Evolutionary conservation across 352 stramenopile species (phyloP), one percentile per base, ranked within the genome.

Genomic region (Phytophthora niederhauseri): DNA sequence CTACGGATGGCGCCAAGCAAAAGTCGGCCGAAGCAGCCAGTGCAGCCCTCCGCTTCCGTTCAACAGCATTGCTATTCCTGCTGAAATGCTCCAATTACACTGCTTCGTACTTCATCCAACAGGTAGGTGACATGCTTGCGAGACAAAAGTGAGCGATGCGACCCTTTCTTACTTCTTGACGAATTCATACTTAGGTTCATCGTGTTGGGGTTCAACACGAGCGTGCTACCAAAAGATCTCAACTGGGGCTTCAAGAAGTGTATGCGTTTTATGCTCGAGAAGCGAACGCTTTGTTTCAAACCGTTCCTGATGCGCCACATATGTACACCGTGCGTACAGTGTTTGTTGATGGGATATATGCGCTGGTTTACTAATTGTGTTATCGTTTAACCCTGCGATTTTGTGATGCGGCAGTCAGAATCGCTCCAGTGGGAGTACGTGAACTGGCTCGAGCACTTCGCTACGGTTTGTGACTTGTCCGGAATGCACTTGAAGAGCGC

Each of bases 61-160:
- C 75, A 1, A 53, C 80, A 41, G 85, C 84, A 3, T 62, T 93
- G 31, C 72, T 70, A 22, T 92, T 89, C 51, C 78, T 93, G 77
- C 53, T 84, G 11, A 89, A 90, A 62, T 93, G 87, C 38, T 74
- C 85, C 11, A 87, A 70, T 8, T 95, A 95, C 57, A 78, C 75
- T 20, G 66, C 76, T 4, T 45, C 68, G 20, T 92, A 93, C 30
- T 77, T 83, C 64, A 78, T 91, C 26, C 83, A 93, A 41, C 87
- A 93, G 79, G 73, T 80, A 19, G 17, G 49, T 63, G 24, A 15
- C 15, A 15, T 26, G 19, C 19, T 34, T 34, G 30, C 43, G 15
- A 0, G 24, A 24, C 20, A 53, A 28, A 30, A 34, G 4, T 9
- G 7, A 28, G n/a, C 12, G 6, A 26, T 28, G 9, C 19, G 19